A percentile compares a stretch with the other conserved stretches of the same genome.
These are phyloP conservation scores for Scolecobasidium constrictum DNA, from an alignment of 2,329 filamentous ascomycete species.

Conservation along the genomic window DNA sequence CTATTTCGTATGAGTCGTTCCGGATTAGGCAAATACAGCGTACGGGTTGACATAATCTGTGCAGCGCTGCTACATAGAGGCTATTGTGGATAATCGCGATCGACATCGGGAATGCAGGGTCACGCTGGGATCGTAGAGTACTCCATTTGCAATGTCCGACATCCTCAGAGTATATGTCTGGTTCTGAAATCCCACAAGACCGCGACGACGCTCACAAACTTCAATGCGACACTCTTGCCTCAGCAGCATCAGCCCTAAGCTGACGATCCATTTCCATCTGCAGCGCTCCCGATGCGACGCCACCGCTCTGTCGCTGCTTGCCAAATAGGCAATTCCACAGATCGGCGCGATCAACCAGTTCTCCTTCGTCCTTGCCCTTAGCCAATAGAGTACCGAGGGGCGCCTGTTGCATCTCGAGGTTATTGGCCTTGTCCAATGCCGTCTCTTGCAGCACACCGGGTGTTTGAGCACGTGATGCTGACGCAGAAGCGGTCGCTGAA, in stretches of 20 bases:
- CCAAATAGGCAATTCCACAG: slow-evolving; percentile 87
- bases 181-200: no score
- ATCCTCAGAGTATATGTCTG: no score
- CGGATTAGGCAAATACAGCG: no score
- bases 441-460: slow-evolving; percentile 41
- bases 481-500: slow-evolving; percentile 26
- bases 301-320: slow-evolving; percentile 29
- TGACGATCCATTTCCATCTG: slow-evolving; percentile 37
- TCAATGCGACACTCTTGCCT: slow-evolving; percentile 30
- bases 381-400: slow-evolving; percentile 59
- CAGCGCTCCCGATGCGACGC: slow-evolving; percentile 19
- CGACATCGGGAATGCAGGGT: no score
- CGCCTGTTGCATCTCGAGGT: slow-evolving; percentile 67
- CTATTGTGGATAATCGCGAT: no score
- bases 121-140: no score
- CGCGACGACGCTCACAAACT: no score
- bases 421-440: slow-evolving; percentile 72
- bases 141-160: no score
- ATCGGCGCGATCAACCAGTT: slow-evolving; percentile 67
- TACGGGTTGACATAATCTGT: no score
- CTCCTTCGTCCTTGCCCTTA: slow-evolving; percentile 60
- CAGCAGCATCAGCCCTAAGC: slow-evolving; percentile 45
- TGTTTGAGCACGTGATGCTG: slow-evolving; percentile 16
- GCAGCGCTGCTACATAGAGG: no score
- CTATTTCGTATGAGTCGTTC: no score